Evolutionary conservation across 805 yeast species (phyloP).

Genomic region (Cyberlindnera subsufficiens): DNA sequence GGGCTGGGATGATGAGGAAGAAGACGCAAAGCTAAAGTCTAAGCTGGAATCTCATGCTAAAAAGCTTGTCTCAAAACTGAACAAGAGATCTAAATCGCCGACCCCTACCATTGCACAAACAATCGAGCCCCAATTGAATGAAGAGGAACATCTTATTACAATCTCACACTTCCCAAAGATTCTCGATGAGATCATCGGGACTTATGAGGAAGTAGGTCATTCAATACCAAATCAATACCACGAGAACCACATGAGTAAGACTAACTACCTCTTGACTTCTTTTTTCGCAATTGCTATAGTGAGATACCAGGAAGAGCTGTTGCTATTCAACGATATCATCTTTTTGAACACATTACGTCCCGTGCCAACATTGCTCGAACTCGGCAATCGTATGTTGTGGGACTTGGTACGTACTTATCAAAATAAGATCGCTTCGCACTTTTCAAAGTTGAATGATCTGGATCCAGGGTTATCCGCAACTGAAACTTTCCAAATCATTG

Average conservation of each 20-base stretch:
- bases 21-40: conserved; percentile 1
- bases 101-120: conserved; percentile 8
- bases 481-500: conserved; percentile 10
- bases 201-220: conserved; percentile 10
- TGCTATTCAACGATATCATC: conserved; percentile 18
- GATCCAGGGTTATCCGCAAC: conserved; percentile 15
- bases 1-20: conserved; percentile 1
- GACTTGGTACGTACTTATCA: conserved; percentile 10
- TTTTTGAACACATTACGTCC: conserved; percentile 2
- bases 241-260: conserved; percentile 10
- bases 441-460: conserved; percentile 9
- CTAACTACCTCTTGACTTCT: conserved; percentile 13
- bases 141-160: background rate
- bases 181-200: conserved; percentile 16
- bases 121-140: conserved; percentile 1
- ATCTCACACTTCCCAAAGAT: conserved; percentile 2
- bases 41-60: conserved; percentile 3
- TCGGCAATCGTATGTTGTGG: conserved; percentile 26
- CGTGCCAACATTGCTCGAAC: conserved; percentile 33
- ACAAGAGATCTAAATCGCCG: conserved; percentile 9
- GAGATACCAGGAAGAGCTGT: conserved; percentile 6
- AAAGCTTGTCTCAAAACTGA: conserved; percentile 16
- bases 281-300: conserved; percentile 16
- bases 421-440: conserved; percentile 2
- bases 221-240: conserved; percentile 9